Base-by-base conservation (phyloP, 2,329 filamentous ascomycete species). In the Dactylellina leptospora region DNA sequence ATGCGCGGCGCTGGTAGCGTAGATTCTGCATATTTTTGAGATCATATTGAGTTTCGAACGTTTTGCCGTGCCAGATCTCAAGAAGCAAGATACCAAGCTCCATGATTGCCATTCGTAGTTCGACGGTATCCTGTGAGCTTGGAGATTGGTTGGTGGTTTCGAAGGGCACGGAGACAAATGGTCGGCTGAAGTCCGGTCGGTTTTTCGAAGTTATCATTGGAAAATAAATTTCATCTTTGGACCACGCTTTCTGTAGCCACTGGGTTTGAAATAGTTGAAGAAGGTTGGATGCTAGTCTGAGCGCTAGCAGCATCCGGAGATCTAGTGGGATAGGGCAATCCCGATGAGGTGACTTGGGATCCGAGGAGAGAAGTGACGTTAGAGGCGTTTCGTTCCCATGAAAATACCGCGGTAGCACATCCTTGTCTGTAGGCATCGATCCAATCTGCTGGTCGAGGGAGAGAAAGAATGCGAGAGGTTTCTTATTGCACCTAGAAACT, bases 41-140 rank as follows among this genome's bases (percentile, higher is more conserved):
- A 23, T 59, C 27, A n/a, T 64, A 64, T 55, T 66, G 27, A 13
- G 20, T 50, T 50, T 76, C 74, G 5, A 76, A 59, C 0, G 72
- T 70, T 45, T 53, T 59, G 20, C 74, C 69, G 25, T 78, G 71
- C 75, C 76, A 77, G 36, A 77, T 74, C 45, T 77, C 76, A 3
- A 77, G 59, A 9, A 77, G 61, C 4, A 77, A 45, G 11, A 77
- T 77, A 4, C 76, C 75, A n/a, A 77, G 66, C 33, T 77, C 76
- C 8, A 77, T 44, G 3, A 77, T 60, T 5, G 74, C 63, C 10
- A 58, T 48, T 16, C 72, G 74, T 4, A 75, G 50, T 9, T 75
- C 71, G 11, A 59, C 50, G 10, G 33, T 47, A 10, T 64, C 16
- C 2, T 27, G 48, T 16, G 61, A 16, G 4, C 5, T 42, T 23